phyloP scores from a whole-genome alignment of 768 basidiomycete species.

The Leucogyrophana mollusca region DNA sequence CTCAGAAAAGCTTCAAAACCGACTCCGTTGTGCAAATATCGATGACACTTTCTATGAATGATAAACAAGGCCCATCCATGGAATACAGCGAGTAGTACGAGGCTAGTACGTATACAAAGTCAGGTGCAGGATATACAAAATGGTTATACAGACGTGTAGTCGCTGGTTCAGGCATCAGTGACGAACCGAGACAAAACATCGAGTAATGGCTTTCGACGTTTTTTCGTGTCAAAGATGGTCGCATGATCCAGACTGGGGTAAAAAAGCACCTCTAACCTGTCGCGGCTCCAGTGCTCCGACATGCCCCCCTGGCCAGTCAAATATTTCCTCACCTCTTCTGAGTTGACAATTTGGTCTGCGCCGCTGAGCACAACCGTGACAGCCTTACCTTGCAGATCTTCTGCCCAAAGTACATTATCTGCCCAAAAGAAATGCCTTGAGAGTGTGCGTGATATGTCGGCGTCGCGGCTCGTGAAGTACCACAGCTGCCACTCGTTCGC shows the following conservation, averaged over 20 bases:
- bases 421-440: slow-evolving; percentile 66
- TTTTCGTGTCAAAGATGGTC: slow-evolving; percentile 34
- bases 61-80: too few species aligned
- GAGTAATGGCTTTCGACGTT: slow-evolving; percentile 27
- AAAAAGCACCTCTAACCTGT: slow-evolving; percentile 38
- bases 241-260: slow-evolving; percentile 40
- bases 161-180: too few species aligned
- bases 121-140: too few species aligned
- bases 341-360: slow-evolving; percentile 42
- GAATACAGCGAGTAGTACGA: too few species aligned
- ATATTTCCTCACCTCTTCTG: slow-evolving; percentile 36
- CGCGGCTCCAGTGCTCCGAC: slow-evolving; percentile 24
- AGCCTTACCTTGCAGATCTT: slow-evolving; percentile 40
- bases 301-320: slow-evolving; percentile 32
- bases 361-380: slow-evolving; percentile 38
- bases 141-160: too few species aligned
- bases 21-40: too few species aligned
- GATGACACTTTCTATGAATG: too few species aligned
- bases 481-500: slow-evolving; percentile 67
- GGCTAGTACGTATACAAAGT: too few species aligned
- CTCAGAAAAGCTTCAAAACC: too few species aligned
- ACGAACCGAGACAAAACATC: slow-evolving; percentile 32
- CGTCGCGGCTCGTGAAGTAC: slow-evolving; percentile 65
- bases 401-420: slow-evolving; percentile 59
- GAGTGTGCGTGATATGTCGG: slow-evolving; percentile 59